Base-by-base conservation (phyloP, 1,284 basidiomycete species). In the Blastosporella zonata region DNA sequence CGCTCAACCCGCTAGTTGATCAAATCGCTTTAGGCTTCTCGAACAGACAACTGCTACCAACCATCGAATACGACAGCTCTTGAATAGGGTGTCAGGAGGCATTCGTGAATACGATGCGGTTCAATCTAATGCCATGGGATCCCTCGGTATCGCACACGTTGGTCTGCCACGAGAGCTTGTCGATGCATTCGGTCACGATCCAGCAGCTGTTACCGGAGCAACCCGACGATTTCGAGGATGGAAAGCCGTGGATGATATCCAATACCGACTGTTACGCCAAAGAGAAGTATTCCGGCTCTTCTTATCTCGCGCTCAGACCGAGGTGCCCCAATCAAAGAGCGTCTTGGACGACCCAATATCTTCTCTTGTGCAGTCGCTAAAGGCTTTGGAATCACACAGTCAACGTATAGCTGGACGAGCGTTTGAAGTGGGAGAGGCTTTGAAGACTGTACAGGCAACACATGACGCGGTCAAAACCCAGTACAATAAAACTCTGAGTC, bases 101-200 rank as follows among this genome's bases (percentile, higher is more conserved):
- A 69, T 87, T 37, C 73, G 74, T 53, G 87, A 89, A 39, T 85
- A 82, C 52, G 82, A 88, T 47, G 60, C 68, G 8, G 66, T 81
- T 13, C 84, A 83, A 56, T 62, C 71, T 12, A 68, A 68, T 27
- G 67, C 84, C 34, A 70, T 75, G 47, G 68, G 67, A 27, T 62
- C 72, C 2, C 67, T 84, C 22, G 77, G 74, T 9, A 63, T 78
- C 28, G 61, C 69, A 12, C 70, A 79, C 56, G 66, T 60, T 9
- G 66, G 67, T 42, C 69, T 89, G 38, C 79, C 87, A 6, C 68
- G 70, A 49, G 83, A 87, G 12, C 70, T 89, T 10, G 62, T 87
- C 28, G 86, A 89, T 44, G 81, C 84, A 2, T 79, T 88, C 58
- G 78, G 75, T 29, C 84, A 87, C 52, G 87, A 90, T 60, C 87